Conservation (phyloP, 768 basidiomycete species). For the Hortiboletus campestris region DNA sequence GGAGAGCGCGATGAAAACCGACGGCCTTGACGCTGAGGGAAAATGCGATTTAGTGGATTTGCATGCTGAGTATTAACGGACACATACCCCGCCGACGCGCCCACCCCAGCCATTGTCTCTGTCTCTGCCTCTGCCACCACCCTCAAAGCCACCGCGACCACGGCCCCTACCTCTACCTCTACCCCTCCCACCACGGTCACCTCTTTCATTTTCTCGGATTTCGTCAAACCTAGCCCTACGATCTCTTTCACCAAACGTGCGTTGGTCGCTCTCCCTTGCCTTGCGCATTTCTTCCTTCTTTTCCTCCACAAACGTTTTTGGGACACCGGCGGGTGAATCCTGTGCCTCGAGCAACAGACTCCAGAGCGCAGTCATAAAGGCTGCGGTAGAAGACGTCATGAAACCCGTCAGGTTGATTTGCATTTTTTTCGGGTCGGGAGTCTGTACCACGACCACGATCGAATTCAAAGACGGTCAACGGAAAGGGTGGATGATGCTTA, state of each 20-base stretch:
- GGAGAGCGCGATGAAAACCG: slow-evolving; percentile 44
- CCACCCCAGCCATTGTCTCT: slow-evolving; percentile 66
- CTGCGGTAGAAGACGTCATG: slow-evolving; percentile 78
- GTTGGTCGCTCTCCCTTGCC: slow-evolving; percentile 58
- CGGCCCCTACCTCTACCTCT: slow-evolving; percentile 60
- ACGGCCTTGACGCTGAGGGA: slow-evolving; percentile 43
- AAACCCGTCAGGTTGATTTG: slow-evolving; percentile 94
- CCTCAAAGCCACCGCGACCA: slow-evolving; percentile 47
- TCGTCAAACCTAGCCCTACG: slow-evolving; percentile 68
- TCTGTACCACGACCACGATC: slow-evolving; percentile 40
- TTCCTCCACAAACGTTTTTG: slow-evolving; percentile 84
- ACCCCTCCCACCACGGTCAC: slow-evolving; percentile 46
- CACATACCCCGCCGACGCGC: slow-evolving; percentile 52
- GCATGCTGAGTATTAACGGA: not conserved
- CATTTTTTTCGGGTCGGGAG: slow-evolving; percentile 92
- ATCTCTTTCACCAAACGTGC: slow-evolving; percentile 69
- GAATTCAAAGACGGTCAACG: not conserved
- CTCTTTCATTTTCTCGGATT: slow-evolving; percentile 59
- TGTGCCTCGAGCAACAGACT: slow-evolving; percentile 91
- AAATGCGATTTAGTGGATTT: slow-evolving; percentile 8
- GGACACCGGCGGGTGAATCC: slow-evolving; percentile 82
- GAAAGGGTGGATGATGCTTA: slow-evolving; percentile 35
- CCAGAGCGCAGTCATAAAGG: slow-evolving; percentile 91
- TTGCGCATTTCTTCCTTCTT: slow-evolving; percentile 91
- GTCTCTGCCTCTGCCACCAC: slow-evolving; percentile 51